Evolutionary conservation across 2,329 filamentous ascomycete genomes (phyloP).

Genomic region (Colletotrichum cuscutae): DNA sequence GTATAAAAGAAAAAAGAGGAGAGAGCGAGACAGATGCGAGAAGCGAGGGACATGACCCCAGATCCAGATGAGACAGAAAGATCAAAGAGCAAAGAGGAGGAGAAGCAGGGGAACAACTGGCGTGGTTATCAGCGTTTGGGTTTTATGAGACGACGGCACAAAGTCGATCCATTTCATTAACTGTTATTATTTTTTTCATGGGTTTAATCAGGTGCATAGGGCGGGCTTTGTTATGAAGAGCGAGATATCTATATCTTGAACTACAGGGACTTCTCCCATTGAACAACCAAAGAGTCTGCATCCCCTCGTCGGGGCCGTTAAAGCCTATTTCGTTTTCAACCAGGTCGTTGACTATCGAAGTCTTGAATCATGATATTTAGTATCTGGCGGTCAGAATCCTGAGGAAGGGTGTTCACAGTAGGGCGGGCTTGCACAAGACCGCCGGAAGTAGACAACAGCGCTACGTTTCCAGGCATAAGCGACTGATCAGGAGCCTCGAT

Average conservation of each 20-base stretch:
- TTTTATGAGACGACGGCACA: conserved; percentile 24
- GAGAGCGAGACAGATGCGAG: background rate
- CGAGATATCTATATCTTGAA: conserved; percentile 13
- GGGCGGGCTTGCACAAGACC: background rate
- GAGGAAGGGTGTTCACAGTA: background rate
- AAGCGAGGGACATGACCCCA: background rate
- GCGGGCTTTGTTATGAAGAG: background rate
- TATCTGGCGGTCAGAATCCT: background rate
- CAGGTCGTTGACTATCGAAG: background rate
- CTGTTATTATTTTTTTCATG: background rate
- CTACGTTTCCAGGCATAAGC: background rate
- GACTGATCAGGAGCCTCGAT: background rate
- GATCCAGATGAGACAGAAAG: background rate
- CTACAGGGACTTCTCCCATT: conserved; percentile 16
- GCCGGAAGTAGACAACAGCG: background rate
- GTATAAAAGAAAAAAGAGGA: conserved; percentile 11
- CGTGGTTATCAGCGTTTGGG: conserved; percentile 33
- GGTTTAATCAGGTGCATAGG: conserved; percentile 12
- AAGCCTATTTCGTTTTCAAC: background rate
- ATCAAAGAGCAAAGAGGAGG: background rate
- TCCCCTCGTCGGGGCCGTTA: no score
- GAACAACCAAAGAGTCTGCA: conserved; percentile 7
- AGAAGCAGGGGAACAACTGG: background rate
- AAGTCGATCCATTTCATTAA: background rate
- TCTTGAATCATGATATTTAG: background rate